A percentile compares a stretch with the other conserved stretches of the same genome.
phyloP scores from a whole-genome alignment of 2,329 filamentous ascomycete species.

The Aspergillus tanneri region DNA sequence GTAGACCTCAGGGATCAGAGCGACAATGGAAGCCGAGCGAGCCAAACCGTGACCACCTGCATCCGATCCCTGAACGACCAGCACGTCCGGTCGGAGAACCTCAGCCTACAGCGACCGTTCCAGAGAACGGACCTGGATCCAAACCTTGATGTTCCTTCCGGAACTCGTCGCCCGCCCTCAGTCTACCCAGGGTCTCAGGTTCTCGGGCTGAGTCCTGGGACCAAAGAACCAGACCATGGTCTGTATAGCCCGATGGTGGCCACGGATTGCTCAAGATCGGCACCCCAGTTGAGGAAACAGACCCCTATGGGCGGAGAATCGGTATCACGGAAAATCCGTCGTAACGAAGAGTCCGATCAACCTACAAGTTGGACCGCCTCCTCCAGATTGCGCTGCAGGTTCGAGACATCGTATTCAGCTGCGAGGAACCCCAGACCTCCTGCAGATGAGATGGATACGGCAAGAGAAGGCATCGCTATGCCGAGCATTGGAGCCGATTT shows the following conservation, averaged over 20 bases:
- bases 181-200: conserved; percentile 26
- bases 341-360: conserved; percentile 6
- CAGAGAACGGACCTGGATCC: conserved; percentile 55
- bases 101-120: conserved; percentile 42
- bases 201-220: conserved; percentile 27
- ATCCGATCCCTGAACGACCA: conserved; percentile 56
- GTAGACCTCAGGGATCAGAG: conserved; percentile 52
- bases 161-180: conserved; percentile 45
- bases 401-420: conserved; percentile 52
- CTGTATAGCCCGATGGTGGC: conserved; percentile 31
- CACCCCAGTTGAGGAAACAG: conserved; percentile 43
- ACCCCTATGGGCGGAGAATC: conserved; percentile 40
- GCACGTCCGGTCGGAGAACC: conserved; percentile 45
- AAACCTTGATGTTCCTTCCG: conserved; percentile 45
- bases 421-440: conserved; percentile 57
- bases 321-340: conserved; percentile 13
- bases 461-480: conserved; percentile 57
- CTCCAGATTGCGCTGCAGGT: conserved; percentile 31
- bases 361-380: conserved; percentile 27
- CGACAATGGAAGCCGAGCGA: conserved; percentile 47
- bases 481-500: conserved; percentile 68
- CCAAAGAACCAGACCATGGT: conserved; percentile 45
- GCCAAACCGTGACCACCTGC: conserved; percentile 56
- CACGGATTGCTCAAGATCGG: conserved; percentile 29
- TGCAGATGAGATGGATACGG: conserved; percentile 59